Evolutionary conservation across 805 yeast genomes (phyloP), one percentile per base, ranked within the genome.

Genomic region (Lipomyces chichibuensis): DNA sequence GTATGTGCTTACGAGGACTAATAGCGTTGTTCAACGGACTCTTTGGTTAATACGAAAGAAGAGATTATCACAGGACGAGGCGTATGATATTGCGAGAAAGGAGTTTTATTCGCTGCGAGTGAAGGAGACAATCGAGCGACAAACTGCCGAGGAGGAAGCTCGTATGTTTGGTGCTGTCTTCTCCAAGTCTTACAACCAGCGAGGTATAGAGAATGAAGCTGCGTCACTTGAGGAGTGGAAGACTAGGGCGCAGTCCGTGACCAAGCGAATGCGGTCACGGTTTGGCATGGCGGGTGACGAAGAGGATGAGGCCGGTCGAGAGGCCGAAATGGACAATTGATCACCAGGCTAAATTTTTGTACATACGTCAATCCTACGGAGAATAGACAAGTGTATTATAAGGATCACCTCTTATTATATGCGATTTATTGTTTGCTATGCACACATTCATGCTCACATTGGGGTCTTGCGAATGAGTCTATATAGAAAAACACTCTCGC

Each of bases 61-160:
- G 5, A 66, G 74, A 6, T 64, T 72, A 27, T 60, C 73, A 39
- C 66, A 62, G 54, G 72, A 63, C 20, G 67, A 59, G 2, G 96
- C 97, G 0, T 95, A 94, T 76, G 94, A 91, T 74, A 85, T 86
- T 74, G 92, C 98, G 2, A 84, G 97, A 72, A 87, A 85, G 71
- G 98, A 95, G 79, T 95, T 91, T 76, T 95, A 95, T 77, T 84
- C 89, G 72, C 81, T 91, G 66, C 87, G 97, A 75, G 91, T 92
- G 83, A 87, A 89, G 67, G 89, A 90, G 75, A 97, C 93, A 74
- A 81, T 91, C 2, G 91, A 88, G 76, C 80, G 82, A 75, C 84
- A 85, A 75, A 83, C 94, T 1, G 85, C 91, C 3, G 83, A 83
- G 67, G 99, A 95, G 83, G 97, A 95, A 77, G 85, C 92, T 8